Conservation (phyloP, 192 early-diverging fungal genomes). For the Paraglomus brasilianum region DNA sequence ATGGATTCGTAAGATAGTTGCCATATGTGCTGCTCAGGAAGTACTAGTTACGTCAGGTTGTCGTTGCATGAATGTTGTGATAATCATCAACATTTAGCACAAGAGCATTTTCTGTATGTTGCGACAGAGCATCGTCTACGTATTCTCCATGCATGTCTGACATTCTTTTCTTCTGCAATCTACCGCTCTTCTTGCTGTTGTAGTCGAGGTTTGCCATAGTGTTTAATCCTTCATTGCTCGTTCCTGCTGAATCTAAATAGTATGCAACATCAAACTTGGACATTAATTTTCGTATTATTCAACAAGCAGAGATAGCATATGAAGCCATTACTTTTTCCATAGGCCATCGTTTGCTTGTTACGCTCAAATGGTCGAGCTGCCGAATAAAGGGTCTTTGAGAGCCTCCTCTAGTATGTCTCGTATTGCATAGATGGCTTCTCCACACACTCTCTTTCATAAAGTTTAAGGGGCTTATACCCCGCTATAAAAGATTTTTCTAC, state of each 20-base stretch:
- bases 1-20: slow-evolving; percentile 7
- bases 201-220: slow-evolving; percentile 1
- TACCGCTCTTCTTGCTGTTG: neutral
- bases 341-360: neutral
- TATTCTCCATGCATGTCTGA: neutral
- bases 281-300: slow-evolving; percentile 20
- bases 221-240: slow-evolving; percentile 12
- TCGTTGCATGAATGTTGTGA: neutral
- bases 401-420: neutral
- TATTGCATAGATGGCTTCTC: slow-evolving; percentile 1
- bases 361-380: neutral
- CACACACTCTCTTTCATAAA: slow-evolving; percentile 11
- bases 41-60: neutral
- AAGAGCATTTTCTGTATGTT: slow-evolving; percentile 1
- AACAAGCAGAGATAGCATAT: slow-evolving; percentile 1
- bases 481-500: too few species aligned
- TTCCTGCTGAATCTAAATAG: too few species aligned
- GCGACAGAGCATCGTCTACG: too few species aligned
- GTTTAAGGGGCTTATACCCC: too few species aligned
- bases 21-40: neutral
- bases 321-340: slow-evolving; percentile 1
- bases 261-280: slow-evolving; percentile 9
- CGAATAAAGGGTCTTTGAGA: too few species aligned
- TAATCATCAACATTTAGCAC: slow-evolving; percentile 17
- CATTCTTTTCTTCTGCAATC: too few species aligned